Percentiles rank a stretch among this genome's conserved stretches.
phyloP scores from a whole-genome alignment of 1,139 yeast species.

The Martiniozyma asiatica region DNA sequence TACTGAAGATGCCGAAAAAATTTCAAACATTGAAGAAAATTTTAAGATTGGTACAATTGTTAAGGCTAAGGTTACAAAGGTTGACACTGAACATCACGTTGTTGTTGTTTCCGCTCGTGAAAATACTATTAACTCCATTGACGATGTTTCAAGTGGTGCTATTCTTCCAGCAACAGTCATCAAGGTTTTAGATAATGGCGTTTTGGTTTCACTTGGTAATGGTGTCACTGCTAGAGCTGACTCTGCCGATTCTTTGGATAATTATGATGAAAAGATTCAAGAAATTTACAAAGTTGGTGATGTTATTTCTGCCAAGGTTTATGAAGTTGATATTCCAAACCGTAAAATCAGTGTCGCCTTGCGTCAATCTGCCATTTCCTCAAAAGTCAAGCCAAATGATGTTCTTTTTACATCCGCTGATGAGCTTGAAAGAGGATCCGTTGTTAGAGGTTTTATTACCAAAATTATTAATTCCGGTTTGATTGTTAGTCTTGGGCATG shows the following conservation, averaged over 20 bases:
- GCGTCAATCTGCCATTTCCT: conserved; percentile 25
- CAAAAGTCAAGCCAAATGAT: conserved; percentile 34
- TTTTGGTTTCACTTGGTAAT: conserved; percentile 56
- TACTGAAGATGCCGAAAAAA: conserved; percentile 39
- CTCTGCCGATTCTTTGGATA: conserved; percentile 69
- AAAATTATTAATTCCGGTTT: conserved; percentile 69
- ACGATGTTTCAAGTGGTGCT: conserved; percentile 47
- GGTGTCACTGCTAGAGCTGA: conserved; percentile 54
- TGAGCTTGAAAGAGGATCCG: conserved; percentile 59
- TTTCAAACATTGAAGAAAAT: conserved; percentile 39
- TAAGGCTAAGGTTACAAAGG: conserved; percentile 41
- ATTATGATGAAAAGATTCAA: conserved; percentile 45
- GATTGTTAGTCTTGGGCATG: conserved; percentile 65
- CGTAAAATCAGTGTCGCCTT: conserved; percentile 55
- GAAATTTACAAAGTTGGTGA: conserved; percentile 45
- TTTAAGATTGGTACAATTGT: conserved; percentile 67
- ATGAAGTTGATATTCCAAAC: conserved; percentile 40
- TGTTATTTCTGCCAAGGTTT: conserved; percentile 49
- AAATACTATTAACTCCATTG: conserved; percentile 28
- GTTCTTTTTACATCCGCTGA: conserved; percentile 34
- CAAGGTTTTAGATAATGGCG: conserved; percentile 48
- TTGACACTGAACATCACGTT: conserved; percentile 42
- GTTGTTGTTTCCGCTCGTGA: conserved; percentile 42
- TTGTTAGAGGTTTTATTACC: conserved; percentile 70
- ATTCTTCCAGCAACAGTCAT: conserved; percentile 55